Percentiles rank a stretch among this genome's conserved stretches.
Evolutionary conservation across 2,329 filamentous ascomycete species (phyloP).

Genomic region (Neophaeococcomyces aloes): DNA sequence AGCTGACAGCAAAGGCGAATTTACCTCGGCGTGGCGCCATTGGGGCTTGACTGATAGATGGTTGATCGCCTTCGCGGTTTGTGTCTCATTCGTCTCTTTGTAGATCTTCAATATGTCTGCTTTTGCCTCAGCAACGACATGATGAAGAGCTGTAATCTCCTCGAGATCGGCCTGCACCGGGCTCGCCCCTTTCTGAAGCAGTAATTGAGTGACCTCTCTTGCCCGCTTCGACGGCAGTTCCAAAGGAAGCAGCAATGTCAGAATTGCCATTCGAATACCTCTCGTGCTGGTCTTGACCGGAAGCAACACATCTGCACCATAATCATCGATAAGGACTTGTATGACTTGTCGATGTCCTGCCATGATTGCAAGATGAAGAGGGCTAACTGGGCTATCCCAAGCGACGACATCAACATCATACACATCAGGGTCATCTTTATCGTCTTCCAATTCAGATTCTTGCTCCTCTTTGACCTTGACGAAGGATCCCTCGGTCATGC

Average conservation of each 20-base stretch:
- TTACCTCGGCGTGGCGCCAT: conserved; percentile 28
- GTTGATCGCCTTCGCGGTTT: conserved; percentile 53
- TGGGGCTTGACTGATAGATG: conserved; percentile 43
- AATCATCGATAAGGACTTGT: conserved; percentile 56
- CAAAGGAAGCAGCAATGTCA: conserved; percentile 60
- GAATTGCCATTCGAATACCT: conserved; percentile 47
- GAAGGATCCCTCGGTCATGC: conserved; percentile 58
- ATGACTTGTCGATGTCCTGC: conserved; percentile 61
- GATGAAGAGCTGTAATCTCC: conserved; percentile 56
- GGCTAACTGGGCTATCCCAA: conserved; percentile 65
- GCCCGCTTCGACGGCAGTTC: conserved; percentile 53
- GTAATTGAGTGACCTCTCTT: conserved; percentile 51
- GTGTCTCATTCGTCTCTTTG: conserved; percentile 48
- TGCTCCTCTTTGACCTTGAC: conserved; percentile 48
- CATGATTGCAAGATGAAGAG: conserved; percentile 69
- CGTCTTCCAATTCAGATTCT: conserved; percentile 34
- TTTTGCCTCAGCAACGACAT: conserved; percentile 46
- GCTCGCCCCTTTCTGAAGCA: conserved; percentile 62
- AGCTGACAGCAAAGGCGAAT: conserved; percentile 49
- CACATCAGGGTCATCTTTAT: conserved; percentile 62
- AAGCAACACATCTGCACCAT: conserved; percentile 65
- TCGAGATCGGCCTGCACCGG: conserved; percentile 60
- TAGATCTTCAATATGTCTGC: conserved; percentile 34
- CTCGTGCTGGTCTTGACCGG: conserved; percentile 50
- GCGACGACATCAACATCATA: conserved; percentile 68